Conservation (phyloP, 768 basidiomycete species). For the Rhizopogon vesiculosus region DNA sequence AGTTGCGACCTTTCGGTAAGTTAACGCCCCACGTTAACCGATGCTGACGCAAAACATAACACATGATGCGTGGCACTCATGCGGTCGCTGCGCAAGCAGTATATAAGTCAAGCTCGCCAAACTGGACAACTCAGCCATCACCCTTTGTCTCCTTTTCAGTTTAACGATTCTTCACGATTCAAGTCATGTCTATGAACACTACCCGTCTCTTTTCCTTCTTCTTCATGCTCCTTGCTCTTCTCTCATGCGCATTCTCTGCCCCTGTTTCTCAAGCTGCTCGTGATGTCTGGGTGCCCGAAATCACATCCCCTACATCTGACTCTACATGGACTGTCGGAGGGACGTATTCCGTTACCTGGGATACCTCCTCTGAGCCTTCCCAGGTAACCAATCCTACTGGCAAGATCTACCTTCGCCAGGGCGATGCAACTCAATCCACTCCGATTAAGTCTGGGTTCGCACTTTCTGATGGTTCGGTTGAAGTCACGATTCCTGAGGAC, state of each 20-base stretch:
- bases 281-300: slow-evolving; percentile 45
- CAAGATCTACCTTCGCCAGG: slow-evolving; percentile 36
- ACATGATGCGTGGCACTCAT: not conserved
- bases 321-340: slow-evolving; percentile 39
- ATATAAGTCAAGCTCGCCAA: slow-evolving; percentile 8
- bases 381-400: slow-evolving; percentile 47
- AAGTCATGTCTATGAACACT: slow-evolving; percentile 9
- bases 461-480: slow-evolving; percentile 28
- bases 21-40: not conserved
- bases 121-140: not conserved
- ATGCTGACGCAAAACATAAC: too few species aligned
- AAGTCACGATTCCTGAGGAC: slow-evolving; percentile 35
- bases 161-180: slow-evolving; percentile 1
- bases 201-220: slow-evolving; percentile 1
- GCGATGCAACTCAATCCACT: slow-evolving; percentile 19
- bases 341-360: slow-evolving; percentile 42
- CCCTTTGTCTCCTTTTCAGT: not conserved
- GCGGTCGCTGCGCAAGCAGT: slow-evolving; percentile 7
- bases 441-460: slow-evolving; percentile 36
- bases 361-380: slow-evolving; percentile 34
- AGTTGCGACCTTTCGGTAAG: not conserved
- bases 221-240: slow-evolving; percentile 15
- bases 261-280: slow-evolving; percentile 25
- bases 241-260: slow-evolving; percentile 24
- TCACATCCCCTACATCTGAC: slow-evolving; percentile 31